These are phyloP conservation scores for Arthrobotrys sinensis DNA, from an alignment of 2,329 filamentous ascomycete species.

Conservation along the genomic window DNA sequence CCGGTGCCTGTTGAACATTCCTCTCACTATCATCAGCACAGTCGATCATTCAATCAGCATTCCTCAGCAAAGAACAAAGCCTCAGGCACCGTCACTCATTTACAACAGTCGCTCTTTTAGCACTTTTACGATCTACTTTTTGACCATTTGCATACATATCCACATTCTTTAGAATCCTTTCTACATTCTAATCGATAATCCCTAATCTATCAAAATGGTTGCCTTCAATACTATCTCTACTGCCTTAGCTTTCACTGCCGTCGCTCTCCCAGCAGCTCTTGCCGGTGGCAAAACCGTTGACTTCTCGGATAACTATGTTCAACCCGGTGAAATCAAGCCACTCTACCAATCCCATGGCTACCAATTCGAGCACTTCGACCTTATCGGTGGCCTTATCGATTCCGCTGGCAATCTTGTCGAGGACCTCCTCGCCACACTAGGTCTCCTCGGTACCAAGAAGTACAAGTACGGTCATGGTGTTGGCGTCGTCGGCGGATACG, in stretches of 20 bases:
- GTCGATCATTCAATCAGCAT: constrained; percentile 59
- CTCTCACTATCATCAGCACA: constrained; percentile 58
- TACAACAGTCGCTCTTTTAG: constrained; percentile 43
- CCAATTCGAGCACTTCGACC: constrained; percentile 44
- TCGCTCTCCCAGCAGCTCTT: constrained; percentile 32
- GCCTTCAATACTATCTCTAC: constrained; percentile 51
- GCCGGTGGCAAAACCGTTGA: constrained; percentile 32
- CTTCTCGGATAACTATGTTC: constrained; percentile 54
- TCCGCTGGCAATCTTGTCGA: constrained; percentile 42
- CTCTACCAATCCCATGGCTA: constrained; percentile 48
- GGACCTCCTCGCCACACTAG: constrained; percentile 38
- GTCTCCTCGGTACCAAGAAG: constrained; percentile 36
- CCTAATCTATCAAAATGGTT: constrained; percentile 60
- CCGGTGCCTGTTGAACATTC: constrained; percentile 38
- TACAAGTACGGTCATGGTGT: constrained; percentile 42
- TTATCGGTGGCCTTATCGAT: constrained; percentile 50
- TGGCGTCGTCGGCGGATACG: constrained; percentile 39
- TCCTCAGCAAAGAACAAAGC: constrained; percentile 58
- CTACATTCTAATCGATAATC: constrained; percentile 59
- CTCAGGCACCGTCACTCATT: constrained; percentile 58
- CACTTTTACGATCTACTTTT: constrained; percentile 24
- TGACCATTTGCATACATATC: constrained; percentile 12
- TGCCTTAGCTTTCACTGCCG: constrained; percentile 47
- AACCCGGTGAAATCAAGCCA: constrained; percentile 46
- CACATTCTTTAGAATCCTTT: constrained; percentile 38